phyloP scores from a whole-genome alignment of 78 protist genomes.

The Monosiga brevicollis region DNA sequence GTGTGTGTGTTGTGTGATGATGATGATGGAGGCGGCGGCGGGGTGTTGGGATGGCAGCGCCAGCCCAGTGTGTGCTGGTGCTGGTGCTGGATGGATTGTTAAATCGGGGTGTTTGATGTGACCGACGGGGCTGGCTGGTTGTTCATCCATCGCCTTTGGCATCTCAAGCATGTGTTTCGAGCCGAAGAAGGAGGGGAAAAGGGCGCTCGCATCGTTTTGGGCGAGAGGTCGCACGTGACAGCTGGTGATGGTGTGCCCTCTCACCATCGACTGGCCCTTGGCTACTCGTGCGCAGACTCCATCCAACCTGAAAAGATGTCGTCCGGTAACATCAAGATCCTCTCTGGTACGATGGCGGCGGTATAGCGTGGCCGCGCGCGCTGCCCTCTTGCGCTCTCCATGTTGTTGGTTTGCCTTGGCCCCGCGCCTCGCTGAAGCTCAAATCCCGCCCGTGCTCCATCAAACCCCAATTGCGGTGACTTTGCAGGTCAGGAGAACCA shows the following conservation, averaged over 20 bases:
- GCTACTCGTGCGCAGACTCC: neutral
- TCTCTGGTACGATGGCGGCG: too few species aligned
- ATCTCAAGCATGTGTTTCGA: neutral
- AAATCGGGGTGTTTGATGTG: neutral
- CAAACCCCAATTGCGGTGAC: too few species aligned
- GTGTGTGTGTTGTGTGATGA: neutral
- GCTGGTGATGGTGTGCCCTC: neutral
- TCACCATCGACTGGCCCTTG: neutral
- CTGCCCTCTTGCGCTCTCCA: too few species aligned
- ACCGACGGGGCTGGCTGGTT: neutral
- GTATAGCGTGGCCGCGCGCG: too few species aligned
- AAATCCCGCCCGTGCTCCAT: too few species aligned
- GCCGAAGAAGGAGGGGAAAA: neutral
- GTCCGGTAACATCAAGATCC: neutral
- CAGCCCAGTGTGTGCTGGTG: neutral
- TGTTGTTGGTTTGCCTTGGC: too few species aligned
- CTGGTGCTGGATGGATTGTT: neutral
- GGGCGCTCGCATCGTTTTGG: neutral
- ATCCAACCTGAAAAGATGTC: neutral
- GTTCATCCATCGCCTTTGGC: neutral
- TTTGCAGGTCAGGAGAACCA: constrained; percentile 52
- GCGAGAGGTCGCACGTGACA: neutral
- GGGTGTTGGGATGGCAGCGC: too few species aligned
- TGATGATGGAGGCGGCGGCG: neutral
- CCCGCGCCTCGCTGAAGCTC: too few species aligned